These are phyloP conservation scores for Capsella rubella DNA, from an alignment of 441 rosid genomes.

Conservation along the genomic window DNA sequence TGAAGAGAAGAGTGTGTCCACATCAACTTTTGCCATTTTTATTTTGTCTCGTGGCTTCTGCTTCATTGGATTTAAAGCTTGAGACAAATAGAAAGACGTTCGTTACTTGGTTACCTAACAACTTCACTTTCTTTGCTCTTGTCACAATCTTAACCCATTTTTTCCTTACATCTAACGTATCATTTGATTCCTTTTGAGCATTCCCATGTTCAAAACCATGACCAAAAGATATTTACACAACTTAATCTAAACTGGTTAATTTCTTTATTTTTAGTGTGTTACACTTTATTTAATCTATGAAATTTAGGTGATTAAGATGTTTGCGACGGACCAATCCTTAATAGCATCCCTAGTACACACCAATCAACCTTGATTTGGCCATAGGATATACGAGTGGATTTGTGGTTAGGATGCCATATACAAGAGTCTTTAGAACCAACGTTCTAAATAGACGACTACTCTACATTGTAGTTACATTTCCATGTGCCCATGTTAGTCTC, in stretches of 20 bases:
- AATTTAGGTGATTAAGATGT: not conserved
- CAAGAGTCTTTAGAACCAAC: not conserved
- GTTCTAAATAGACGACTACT: not conserved
- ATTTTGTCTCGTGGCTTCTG: constrained; percentile 27
- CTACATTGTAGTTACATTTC: not conserved
- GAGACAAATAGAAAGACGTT: constrained; percentile 44
- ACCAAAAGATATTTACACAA: not conserved
- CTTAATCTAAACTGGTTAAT: constrained; percentile 1
- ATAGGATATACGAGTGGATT: not conserved
- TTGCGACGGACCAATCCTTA: not conserved
- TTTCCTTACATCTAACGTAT: constrained; percentile 31
- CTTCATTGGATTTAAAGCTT: constrained; percentile 39
- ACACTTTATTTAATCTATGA: not conserved
- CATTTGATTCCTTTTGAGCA: constrained; percentile 32
- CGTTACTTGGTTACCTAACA: constrained; percentile 40
- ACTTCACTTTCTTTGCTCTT: constrained; percentile 46
- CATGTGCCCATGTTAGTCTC: constrained; percentile 1
- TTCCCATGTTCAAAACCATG: constrained; percentile 4
- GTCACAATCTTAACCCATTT: constrained; percentile 40
- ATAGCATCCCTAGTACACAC: not conserved
- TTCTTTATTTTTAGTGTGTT: not conserved
- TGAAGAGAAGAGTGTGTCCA: constrained; percentile 37
- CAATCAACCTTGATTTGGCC: not conserved
- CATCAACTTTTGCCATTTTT: constrained; percentile 39
- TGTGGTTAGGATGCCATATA: not conserved